These are phyloP conservation scores for Hibiscus syriacus DNA, from an alignment of 345 rosid species.

Conservation along the genomic window DNA sequence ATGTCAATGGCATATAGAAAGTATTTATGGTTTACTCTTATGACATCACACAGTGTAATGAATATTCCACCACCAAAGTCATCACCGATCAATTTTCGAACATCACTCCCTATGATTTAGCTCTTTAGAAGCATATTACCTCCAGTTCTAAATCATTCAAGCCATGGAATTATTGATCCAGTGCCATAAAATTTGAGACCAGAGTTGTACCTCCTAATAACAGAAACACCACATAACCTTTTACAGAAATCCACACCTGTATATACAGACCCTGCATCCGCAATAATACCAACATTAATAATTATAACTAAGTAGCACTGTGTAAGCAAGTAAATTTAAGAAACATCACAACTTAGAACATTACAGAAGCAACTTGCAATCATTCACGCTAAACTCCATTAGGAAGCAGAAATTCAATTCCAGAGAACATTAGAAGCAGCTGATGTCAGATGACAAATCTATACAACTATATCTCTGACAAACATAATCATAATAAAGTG, in stretches of 20 bases:
- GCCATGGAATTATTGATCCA: not conserved
- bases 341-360: not conserved
- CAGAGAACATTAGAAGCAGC: not conserved
- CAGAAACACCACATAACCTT: too few species aligned
- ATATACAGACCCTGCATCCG: constrained; percentile 64
- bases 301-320: not conserved
- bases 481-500: not conserved
- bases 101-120: not conserved
- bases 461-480: not conserved
- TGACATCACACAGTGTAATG: not conserved
- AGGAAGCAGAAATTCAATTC: not conserved
- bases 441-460: not conserved
- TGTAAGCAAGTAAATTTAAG: not conserved
- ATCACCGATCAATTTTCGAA: not conserved
- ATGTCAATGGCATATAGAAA: not conserved
- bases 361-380: not conserved
- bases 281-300: not conserved
- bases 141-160: not conserved
- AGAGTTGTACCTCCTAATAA: too few species aligned
- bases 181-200: constrained; percentile 12
- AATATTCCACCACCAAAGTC: not conserved
- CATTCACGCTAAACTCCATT: not conserved
- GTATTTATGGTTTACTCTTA: not conserved
- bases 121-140: not conserved
- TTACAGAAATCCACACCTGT: too few species aligned